phyloP scores from a whole-genome alignment of 352 stramenopile species.

The Phytopythium boreale region DNA sequence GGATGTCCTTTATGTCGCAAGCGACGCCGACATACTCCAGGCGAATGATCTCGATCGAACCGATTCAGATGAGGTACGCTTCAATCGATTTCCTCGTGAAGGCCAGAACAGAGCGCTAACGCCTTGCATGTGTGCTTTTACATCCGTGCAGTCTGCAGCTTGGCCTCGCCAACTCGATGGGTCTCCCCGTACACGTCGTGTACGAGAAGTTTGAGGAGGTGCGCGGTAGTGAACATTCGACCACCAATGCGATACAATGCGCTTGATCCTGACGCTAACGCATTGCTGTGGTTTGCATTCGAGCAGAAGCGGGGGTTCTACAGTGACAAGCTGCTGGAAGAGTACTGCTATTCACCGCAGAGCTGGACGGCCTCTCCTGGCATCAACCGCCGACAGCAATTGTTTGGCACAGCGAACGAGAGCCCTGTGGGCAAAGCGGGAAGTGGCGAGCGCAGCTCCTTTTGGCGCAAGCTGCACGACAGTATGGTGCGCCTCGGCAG shows the following conservation, averaged over 20 bases:
- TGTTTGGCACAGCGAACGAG: conserved; percentile 64
- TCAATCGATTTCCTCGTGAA: background rate
- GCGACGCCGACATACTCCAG: conserved; percentile 46
- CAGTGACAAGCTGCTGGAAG: conserved; percentile 78
- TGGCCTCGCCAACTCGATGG: conserved; percentile 66
- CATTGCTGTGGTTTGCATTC: background rate
- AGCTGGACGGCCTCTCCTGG: conserved; percentile 82
- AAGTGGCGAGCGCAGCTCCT: conserved; percentile 37
- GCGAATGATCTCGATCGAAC: conserved; percentile 61
- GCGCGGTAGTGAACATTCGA: background rate
- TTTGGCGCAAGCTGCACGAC: conserved; percentile 75
- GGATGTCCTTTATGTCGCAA: conserved; percentile 73
- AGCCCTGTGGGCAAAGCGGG: conserved; percentile 34
- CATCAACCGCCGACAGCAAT: conserved; percentile 58
- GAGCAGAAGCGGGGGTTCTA: conserved; percentile 73
- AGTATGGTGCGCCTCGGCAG: conserved; percentile 66
- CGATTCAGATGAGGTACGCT: conserved; percentile 76
- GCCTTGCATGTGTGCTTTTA: background rate
- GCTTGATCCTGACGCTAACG: background rate
- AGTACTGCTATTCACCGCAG: conserved; percentile 81
- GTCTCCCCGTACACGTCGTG: conserved; percentile 58
- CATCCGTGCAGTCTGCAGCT: conserved; percentile 54
- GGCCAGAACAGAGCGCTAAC: background rate
- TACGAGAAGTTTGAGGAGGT: conserved; percentile 82
- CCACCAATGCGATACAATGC: background rate